Base-by-base conservation (phyloP, 1,284 basidiomycete genomes). In the Cutaneotrichosporon daszewskae region DNA sequence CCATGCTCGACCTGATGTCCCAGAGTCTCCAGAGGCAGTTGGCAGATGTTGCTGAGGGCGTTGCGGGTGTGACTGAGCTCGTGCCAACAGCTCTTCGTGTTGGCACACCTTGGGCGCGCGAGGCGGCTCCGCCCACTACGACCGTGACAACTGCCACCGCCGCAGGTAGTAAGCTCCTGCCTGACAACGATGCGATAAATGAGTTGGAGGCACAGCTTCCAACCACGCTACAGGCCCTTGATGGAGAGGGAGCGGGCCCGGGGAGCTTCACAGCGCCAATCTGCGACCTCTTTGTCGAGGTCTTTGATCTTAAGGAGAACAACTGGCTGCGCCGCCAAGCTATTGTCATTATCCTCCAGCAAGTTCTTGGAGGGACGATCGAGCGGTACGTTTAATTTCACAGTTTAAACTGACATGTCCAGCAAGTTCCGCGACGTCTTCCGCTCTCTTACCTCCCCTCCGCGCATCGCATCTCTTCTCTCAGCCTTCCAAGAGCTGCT, bases 301-400 rank as follows among this genome's bases (percentile, higher is more conserved):
- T 96, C 8, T 97, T 97, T 55, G 90, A 96, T 68, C 79, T 97
- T 19, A 84, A 95, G 69, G 88, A 89, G 74, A 85, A 87, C 68
- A 87, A 92, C 60, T 98, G 94, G 94, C 74, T 97, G 24, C 77
- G 92, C 39, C 77, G 89, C n/a, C 92, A 96, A 67, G 92, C 94
- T 2, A 89, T 96, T 54, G 86, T 96, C 12, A 88, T 97, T 44
- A 89, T 97, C 48, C 73, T 97, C 36, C 94, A 97, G 68, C 92
- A 97, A 64, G 82, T 96, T 4, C 76, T 98, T 4, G 94, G 92
- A 6, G 86, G 87, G 10, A 97, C 94, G 0, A 90, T 97, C 53
- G 94, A 98, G 69, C 76, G 89, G 37, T 38, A 19, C 18, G 37
- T 37, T 16, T 7, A 18, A 8, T 87, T 8, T 32, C 25, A 26